Conservation (phyloP, 345 rosid species). For the Populus deltoides region DNA sequence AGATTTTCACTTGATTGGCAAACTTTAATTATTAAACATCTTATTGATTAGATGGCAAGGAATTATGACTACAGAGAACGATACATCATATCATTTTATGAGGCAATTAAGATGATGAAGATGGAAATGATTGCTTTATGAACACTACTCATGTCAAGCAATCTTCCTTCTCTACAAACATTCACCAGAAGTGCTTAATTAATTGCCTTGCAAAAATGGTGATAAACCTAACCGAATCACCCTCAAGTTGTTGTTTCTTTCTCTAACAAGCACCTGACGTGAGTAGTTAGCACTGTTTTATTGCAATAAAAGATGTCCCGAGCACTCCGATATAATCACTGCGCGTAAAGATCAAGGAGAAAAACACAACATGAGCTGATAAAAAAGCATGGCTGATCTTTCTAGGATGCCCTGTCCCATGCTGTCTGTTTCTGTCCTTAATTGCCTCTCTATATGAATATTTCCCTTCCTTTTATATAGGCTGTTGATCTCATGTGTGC, state of each 20-base stretch:
- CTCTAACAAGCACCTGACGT: neutral
- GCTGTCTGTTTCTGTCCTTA: constrained; percentile 5
- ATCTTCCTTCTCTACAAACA: neutral
- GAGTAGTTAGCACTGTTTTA: constrained; percentile 15
- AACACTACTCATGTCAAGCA: neutral
- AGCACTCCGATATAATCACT: neutral
- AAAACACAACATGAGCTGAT: too few relatives aligned
- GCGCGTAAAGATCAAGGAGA: too few relatives aligned
- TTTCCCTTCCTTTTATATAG: neutral
- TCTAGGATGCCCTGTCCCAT: constrained; percentile 34
- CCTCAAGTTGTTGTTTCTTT: neutral
- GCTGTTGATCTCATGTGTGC: neutral
- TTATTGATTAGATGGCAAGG: too few relatives aligned
- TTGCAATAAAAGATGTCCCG: neutral
- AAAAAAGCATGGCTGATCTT: constrained; percentile 5
- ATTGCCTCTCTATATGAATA: neutral
- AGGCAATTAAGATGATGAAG: neutral
- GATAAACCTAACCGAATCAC: too few relatives aligned
- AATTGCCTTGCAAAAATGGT: neutral
- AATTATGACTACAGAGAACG: too few relatives aligned
- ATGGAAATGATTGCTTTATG: constrained; percentile 6
- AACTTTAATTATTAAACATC: too few relatives aligned
- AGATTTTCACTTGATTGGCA: too few relatives aligned
- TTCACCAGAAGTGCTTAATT: neutral
- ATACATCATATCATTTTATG: neutral